Conservation (phyloP, 2,329 filamentous ascomycete genomes). For the Nemania sp. region DNA sequence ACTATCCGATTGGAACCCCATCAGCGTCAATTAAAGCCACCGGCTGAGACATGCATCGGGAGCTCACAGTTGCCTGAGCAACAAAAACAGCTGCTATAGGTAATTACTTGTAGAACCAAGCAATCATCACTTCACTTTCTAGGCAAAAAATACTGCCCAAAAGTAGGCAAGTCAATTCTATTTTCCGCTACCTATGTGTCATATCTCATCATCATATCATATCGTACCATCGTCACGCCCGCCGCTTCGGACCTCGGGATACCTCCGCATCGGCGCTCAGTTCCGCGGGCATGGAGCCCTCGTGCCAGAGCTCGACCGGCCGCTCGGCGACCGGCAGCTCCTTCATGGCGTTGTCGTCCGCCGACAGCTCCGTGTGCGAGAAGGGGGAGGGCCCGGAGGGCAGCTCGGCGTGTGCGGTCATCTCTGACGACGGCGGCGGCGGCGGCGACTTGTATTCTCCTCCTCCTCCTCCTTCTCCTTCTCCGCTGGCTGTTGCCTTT, state of each 20-base stretch:
- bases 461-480: neutral
- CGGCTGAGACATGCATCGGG: no score
- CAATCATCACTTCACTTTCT: no score
- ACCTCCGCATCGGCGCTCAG: constrained; percentile 18
- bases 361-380: neutral
- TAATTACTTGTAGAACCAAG: no score
- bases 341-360: neutral
- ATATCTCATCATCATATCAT: constrained; percentile 7
- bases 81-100: no score
- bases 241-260: neutral
- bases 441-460: constrained; percentile 9
- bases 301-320: constrained; percentile 17
- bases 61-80: no score
- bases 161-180: no score
- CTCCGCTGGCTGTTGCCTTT: neutral
- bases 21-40: no score
- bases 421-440: neutral
- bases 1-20: no score
- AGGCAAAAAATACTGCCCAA: neutral
- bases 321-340: constrained; percentile 10
- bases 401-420: constrained; percentile 7
- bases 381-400: neutral
- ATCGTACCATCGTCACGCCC: neutral
- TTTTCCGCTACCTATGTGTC: no score
- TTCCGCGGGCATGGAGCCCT: constrained; percentile 14